These are phyloP conservation scores for Suillus clintonianus DNA, from an alignment of 768 basidiomycete species.

Conservation along the genomic window DNA sequence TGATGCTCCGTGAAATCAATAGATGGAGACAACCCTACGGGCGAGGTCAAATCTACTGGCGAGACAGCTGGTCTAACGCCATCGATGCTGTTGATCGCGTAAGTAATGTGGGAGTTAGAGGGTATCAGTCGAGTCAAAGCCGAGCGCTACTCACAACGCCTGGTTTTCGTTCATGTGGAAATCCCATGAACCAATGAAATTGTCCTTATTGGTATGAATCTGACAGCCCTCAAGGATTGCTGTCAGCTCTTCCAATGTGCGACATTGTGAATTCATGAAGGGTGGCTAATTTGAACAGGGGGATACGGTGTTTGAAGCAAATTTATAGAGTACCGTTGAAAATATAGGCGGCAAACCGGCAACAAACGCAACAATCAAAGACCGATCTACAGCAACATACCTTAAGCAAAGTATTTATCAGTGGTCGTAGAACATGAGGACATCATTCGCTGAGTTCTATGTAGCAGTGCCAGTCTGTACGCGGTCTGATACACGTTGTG, in stretches of 20 bases:
- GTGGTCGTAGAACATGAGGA: no score
- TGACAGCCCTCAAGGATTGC: neutral
- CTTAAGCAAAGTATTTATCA: neutral
- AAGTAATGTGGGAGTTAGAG: neutral
- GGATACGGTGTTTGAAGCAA: neutral
- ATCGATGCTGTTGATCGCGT: neutral
- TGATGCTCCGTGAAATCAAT: neutral
- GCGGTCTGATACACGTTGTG: neutral
- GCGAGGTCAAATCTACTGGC: neutral
- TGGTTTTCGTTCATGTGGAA: neutral
- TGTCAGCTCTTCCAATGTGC: neutral
- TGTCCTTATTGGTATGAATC: neutral
- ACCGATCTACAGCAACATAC: neutral
- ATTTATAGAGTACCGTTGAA: neutral
- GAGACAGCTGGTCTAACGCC: neutral
- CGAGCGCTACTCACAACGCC: neutral
- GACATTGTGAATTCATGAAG: neutral
- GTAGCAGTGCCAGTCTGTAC: neutral
- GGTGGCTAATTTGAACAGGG: neutral
- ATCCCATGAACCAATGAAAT: neutral
- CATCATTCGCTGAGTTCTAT: no score
- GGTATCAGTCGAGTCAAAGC: neutral
- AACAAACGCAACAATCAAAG: neutral
- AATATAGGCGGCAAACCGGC: neutral
- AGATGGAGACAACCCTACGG: neutral